Conservation (phyloP, 2,329 filamentous ascomycete species). For the Penicillium sp. region DNA sequence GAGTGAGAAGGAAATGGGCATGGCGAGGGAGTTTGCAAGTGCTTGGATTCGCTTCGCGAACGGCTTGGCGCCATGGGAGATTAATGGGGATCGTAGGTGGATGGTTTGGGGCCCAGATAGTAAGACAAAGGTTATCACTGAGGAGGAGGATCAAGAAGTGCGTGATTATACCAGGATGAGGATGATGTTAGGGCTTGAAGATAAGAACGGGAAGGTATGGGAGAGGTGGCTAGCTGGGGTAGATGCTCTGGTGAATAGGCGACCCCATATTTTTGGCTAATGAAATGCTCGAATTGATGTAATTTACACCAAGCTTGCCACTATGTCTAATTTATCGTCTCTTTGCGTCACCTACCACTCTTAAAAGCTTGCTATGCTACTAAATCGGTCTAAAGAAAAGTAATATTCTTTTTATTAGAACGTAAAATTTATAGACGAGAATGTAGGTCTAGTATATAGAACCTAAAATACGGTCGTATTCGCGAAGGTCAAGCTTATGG, state of each 20-base stretch:
- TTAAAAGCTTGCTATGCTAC: no score
- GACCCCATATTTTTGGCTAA: slow-evolving; percentile 7
- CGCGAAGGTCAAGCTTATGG: no score
- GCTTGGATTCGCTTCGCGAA: slow-evolving; percentile 26
- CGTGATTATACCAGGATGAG: slow-evolving; percentile 23
- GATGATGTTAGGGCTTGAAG: slow-evolving; percentile 15
- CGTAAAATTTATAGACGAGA: no score
- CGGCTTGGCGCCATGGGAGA: slow-evolving; percentile 19
- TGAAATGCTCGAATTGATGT: not conserved
- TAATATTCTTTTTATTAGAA: no score
- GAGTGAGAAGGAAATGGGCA: slow-evolving; percentile 12
- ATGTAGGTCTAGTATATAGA: no score
- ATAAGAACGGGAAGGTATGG: slow-evolving; percentile 14
- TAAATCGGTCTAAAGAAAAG: no score
- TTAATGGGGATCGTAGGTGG: slow-evolving; percentile 9
- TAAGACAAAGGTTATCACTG: slow-evolving; percentile 13
- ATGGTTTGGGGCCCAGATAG: slow-evolving; percentile 25
- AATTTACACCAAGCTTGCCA: no score
- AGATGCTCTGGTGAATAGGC: slow-evolving; percentile 23
- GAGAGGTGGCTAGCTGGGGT: slow-evolving; percentile 20
- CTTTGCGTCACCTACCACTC: no score
- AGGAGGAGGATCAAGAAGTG: slow-evolving; percentile 20
- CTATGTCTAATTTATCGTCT: no score
- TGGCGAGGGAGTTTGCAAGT: slow-evolving; percentile 19
- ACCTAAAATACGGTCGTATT: no score